These are phyloP conservation scores for Quillaja saponaria DNA, from an alignment of 306 rosid genomes.

Conservation along the genomic window DNA sequence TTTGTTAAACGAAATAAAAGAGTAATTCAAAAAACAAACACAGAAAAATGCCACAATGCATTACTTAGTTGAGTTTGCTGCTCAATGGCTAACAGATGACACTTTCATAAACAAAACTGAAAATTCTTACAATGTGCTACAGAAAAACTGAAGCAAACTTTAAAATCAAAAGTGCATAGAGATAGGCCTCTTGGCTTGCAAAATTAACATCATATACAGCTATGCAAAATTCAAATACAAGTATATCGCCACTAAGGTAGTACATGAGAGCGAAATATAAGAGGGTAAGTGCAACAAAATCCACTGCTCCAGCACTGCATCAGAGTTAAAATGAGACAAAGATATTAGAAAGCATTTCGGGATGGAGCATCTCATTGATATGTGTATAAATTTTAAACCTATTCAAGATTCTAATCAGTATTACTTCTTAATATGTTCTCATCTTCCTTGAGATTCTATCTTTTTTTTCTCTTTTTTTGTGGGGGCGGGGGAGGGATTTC, in stretches of 20 bases:
- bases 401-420: background rate
- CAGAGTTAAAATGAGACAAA: background rate
- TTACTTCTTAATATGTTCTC: background rate
- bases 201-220: slow-evolving; percentile 4
- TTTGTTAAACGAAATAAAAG: no score
- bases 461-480: background rate
- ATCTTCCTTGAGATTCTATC: background rate
- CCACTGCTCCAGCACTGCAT: slow-evolving; percentile 98
- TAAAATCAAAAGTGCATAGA: no score
- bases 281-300: slow-evolving; percentile 92
- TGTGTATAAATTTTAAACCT: background rate
- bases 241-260: slow-evolving; percentile 37
- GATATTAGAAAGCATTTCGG: slow-evolving; percentile 3
- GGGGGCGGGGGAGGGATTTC: background rate
- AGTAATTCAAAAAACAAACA: no score
- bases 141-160: no score
- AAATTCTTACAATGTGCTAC: no score
- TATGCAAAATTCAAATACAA: background rate
- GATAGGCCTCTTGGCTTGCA: no score
- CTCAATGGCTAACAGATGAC: no score
- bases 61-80: no score
- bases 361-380: slow-evolving; percentile 15
- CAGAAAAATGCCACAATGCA: no score
- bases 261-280: slow-evolving; percentile 71
- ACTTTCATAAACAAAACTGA: no score